Percentiles rank a stretch among this genome's conserved stretches.
Conservation (phyloP, 1,284 basidiomycete species). For the Ganoderma meredithae region DNA sequence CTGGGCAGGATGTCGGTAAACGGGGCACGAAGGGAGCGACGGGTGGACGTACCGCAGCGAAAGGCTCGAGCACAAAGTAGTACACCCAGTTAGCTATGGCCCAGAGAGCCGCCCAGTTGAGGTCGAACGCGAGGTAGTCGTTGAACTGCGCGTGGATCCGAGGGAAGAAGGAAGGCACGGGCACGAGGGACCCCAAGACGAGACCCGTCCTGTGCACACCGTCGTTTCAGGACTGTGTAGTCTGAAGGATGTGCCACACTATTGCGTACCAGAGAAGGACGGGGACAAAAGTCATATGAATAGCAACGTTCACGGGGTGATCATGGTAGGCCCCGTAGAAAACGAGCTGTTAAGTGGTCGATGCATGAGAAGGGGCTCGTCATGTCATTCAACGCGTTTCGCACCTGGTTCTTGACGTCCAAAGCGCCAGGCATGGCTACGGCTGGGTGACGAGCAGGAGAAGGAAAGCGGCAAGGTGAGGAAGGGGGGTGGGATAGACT, state of each 20-base stretch:
- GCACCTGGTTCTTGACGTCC: slow-evolving; percentile 66
- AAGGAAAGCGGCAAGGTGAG: neutral
- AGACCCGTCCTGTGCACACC: slow-evolving; percentile 62
- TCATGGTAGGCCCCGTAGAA: slow-evolving; percentile 93
- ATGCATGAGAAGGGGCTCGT: neutral
- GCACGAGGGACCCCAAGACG: slow-evolving; percentile 60
- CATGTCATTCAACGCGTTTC: slow-evolving; percentile 16
- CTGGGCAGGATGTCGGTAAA: slow-evolving; percentile 43
- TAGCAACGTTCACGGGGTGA: slow-evolving; percentile 79
- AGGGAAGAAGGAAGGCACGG: slow-evolving; percentile 64
- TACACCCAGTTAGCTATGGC: slow-evolving; percentile 70
- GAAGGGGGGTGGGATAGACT: neutral
- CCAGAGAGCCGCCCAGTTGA: slow-evolving; percentile 68
- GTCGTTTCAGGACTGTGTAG: neutral
- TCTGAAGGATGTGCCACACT: neutral
- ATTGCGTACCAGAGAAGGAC: slow-evolving; percentile 76
- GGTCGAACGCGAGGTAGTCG: slow-evolving; percentile 72
- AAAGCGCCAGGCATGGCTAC: slow-evolving; percentile 46
- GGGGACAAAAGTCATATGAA: slow-evolving; percentile 87
- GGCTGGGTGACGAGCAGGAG: slow-evolving; percentile 13
- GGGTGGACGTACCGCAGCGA: slow-evolving; percentile 74
- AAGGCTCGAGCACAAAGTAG: slow-evolving; percentile 80
- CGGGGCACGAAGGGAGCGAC: neutral
- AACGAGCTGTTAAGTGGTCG: slow-evolving; percentile 60
- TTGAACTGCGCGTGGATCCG: slow-evolving; percentile 59